Evolutionary conservation across 495 filamentous ascomycete genomes (phyloP), one percentile per base, ranked within the genome.

Genomic region (Choiromyces venosus): DNA sequence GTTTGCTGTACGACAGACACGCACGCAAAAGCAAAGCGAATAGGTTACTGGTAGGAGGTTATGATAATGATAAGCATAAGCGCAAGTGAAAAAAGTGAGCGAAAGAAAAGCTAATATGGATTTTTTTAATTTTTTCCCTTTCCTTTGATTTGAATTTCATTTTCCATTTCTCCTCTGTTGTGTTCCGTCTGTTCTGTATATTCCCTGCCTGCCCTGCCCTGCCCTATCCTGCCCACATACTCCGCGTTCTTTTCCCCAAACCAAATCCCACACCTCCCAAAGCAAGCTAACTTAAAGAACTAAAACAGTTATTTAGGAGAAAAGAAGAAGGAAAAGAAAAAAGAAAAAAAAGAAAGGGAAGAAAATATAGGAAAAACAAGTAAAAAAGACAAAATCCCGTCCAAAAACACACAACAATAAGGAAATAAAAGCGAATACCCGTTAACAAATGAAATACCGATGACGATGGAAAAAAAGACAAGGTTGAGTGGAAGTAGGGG

Each of bases 361-460:
- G 10, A 6, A 25, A 25, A 25, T 12, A 61, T 61, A 33, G 25
- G 25, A 29, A 33, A n/a, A 61, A 61, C 52, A 61, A 61, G 52
- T 61, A 61, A 61, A 52, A 52, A 56, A 56, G 46, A 33, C 52
- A 61, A 61, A 61, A 61, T 61, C 52, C 52, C 52, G 52, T 61
- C 52, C 52, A 61, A 61, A 61, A 61, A 61, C 52, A 61, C 52
- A 61, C 25, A n/a, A n/a, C 16, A 16, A 61, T 61, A 18, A 61
- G 52, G 52, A 61, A 61, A 61, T n/a, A 61, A 33, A 33, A 29
- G 52, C 25, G 25, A 61, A 33, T 61, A 61, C 52, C 52, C 52
- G 52, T 61, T 61, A 33, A 61, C 52, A 61, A 61, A 61, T 61
- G 52, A 61, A 61, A 61, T 61, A 4, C 52, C 33, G 10, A 29